These are phyloP conservation scores for Hymenoscyphus fructigenus DNA, from an alignment of 2,329 filamentous ascomycete species.

Conservation along the genomic window DNA sequence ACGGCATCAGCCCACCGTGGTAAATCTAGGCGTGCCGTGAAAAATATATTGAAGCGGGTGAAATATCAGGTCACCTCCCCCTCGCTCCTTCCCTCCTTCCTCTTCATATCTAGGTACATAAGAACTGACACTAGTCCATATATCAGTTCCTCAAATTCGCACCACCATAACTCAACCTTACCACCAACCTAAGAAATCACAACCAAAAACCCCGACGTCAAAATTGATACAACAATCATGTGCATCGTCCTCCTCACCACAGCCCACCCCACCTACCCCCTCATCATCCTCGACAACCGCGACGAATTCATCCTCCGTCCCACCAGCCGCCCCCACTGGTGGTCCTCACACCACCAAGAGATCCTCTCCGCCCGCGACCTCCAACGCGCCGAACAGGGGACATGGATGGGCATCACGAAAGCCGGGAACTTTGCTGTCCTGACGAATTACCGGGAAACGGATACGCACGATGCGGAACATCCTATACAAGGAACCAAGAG, in stretches of 20 bases:
- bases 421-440: constrained; percentile 61
- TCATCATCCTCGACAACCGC: constrained; percentile 76
- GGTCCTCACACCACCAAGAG: constrained; percentile 39
- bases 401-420: constrained; percentile 64
- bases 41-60: background rate
- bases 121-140: background rate
- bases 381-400: constrained; percentile 60
- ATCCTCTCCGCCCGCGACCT: constrained; percentile 62
- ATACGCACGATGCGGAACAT: constrained; percentile 48
- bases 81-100: background rate
- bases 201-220: background rate
- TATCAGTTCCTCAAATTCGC: background rate
- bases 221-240: constrained; percentile 48
- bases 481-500: constrained; percentile 56
- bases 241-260: constrained; percentile 78
- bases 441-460: constrained; percentile 64
- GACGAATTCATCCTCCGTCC: constrained; percentile 70
- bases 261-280: constrained; percentile 70
- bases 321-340: constrained; percentile 64
- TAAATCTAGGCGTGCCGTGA: background rate
- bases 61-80: background rate
- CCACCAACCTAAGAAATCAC: background rate
- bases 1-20: background rate
- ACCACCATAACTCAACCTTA: background rate
- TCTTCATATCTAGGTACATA: background rate